These are phyloP conservation scores for Wickerhamiella siamensis DNA, from an alignment of 805 yeast genomes.

Conservation along the genomic window DNA sequence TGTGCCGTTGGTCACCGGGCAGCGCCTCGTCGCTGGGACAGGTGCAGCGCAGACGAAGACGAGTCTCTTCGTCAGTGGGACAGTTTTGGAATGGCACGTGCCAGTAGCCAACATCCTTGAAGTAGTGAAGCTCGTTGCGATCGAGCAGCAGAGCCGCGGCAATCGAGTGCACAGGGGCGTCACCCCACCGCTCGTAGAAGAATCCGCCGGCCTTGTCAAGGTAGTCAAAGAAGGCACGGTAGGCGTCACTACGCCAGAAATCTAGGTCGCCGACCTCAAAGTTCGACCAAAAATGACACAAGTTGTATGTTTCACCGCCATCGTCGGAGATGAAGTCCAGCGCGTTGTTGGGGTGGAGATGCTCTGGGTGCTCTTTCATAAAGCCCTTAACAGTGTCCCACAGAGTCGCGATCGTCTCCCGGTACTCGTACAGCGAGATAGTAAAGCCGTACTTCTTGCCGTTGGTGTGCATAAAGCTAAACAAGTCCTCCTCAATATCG, in stretches of 20 bases:
- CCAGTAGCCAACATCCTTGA: conserved; percentile 61
- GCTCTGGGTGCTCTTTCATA: conserved; percentile 42
- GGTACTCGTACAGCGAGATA: conserved; percentile 54
- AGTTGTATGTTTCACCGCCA: conserved; percentile 55
- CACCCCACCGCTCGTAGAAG: conserved; percentile 86
- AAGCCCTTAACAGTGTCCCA: conserved; percentile 64
- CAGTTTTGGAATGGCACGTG: conserved; percentile 50
- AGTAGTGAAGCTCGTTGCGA: conserved; percentile 47
- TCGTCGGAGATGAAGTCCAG: conserved; percentile 61
- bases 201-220: conserved; percentile 63
- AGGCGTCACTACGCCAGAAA: conserved; percentile 45
- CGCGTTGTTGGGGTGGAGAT: conserved; percentile 45
- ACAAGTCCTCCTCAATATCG: conserved; percentile 65
- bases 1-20: conserved; percentile 20
- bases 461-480: conserved; percentile 67
- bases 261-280: conserved; percentile 65
- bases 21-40: conserved; percentile 45
- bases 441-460: conserved; percentile 64
- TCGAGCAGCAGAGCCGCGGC: conserved; percentile 51
- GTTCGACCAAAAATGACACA: conserved; percentile 81
- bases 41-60: conserved; percentile 48
- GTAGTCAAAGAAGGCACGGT: conserved; percentile 44
- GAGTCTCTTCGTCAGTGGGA: conserved; percentile 41
- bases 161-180: conserved; percentile 78
- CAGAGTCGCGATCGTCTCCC: conserved; percentile 56